Base-by-base conservation (phyloP, 2,329 filamentous ascomycete genomes). In the Penicillium brasilianum region DNA sequence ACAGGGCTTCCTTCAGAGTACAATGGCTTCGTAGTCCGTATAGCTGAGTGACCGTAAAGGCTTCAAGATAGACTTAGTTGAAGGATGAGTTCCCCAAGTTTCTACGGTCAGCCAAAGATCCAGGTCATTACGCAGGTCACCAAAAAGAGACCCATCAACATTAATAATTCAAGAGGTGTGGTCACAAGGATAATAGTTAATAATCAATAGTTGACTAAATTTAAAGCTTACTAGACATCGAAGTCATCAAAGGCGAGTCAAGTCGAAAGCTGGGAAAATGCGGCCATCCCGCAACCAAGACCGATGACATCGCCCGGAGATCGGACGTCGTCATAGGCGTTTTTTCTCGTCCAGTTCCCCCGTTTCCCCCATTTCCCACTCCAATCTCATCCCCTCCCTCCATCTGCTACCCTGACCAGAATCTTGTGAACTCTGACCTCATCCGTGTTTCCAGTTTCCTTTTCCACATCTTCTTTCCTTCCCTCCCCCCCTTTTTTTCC, bases 281-380 rank as follows among this genome's bases (percentile, higher is more conserved):
- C 8, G 44, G 22, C 14, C 44, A 48, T 48, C 44, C 44, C 44
- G 44, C 43, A 46, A 28, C 48, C 48, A 58, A 48, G n/a, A 22
- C 18, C 48, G 49, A 66, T 66, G 64, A 66, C 64, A 66, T 66
- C 61, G 61, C 18, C 18, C 39, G 48, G 51, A 43, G 53, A 60
- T 62, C 54, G 8, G n/a, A 56, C 54, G 50, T 58, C 62, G 64
- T 64, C 59, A 65, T 65, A 55, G 63, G 63, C 55, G 52, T 58
- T 53, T 58, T 56, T 30, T 49, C 37, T 22, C 28, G 5, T 34
- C 39, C 39, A 18, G 10, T 41, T 41, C n/a, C 18, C 39, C 39
- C 37, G 16, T 16, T 7, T 32, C 46, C 20, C 44, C 48, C 37
- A 32, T 46, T 53, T 34, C 36, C 50, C 22, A 48, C 46, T 14